These are phyloP conservation scores for Mycena chlorophos DNA, from an alignment of 768 basidiomycete genomes.

Conservation along the genomic window DNA sequence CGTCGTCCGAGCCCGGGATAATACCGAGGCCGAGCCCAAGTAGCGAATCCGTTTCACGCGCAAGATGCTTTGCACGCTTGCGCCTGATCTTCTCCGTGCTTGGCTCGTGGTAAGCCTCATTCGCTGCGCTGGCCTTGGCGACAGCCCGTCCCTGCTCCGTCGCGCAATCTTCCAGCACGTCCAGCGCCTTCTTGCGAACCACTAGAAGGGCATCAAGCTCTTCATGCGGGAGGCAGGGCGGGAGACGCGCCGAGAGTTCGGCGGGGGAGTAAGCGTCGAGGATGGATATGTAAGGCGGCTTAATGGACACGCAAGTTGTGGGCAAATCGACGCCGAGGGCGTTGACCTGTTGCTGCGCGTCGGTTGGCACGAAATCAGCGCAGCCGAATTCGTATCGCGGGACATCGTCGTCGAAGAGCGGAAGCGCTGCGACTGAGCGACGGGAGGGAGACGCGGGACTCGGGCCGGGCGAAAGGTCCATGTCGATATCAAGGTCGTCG, in stretches of 20 bases:
- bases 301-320: neutral
- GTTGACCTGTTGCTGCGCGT: neutral
- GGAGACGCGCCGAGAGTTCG: conserved; percentile 7
- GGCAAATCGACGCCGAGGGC: conserved; percentile 14
- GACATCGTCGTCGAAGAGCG: conserved; percentile 3
- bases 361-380: neutral
- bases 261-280: conserved; percentile 10
- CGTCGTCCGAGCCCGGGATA: neutral
- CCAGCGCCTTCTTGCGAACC: conserved; percentile 8
- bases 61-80: conserved; percentile 20
- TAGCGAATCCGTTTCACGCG: conserved; percentile 17
- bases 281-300: conserved; percentile 4
- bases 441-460: conserved; percentile 11
- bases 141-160: neutral
- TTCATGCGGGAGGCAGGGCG: neutral
- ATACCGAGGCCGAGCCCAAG: conserved; percentile 14
- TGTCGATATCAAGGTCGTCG: conserved; percentile 20
- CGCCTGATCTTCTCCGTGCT: conserved; percentile 13
- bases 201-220: conserved; percentile 14
- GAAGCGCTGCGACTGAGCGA: conserved; percentile 10
- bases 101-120: neutral
- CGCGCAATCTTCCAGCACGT: conserved; percentile 3
- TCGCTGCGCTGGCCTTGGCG: too few relatives aligned
- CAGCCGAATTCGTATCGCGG: neutral
- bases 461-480: conserved; percentile 9